Evolutionary conservation across 2,329 filamentous ascomycete genomes (phyloP), one percentile per base, ranked within the genome.

Genomic region (Tolypocladium tundrense): DNA sequence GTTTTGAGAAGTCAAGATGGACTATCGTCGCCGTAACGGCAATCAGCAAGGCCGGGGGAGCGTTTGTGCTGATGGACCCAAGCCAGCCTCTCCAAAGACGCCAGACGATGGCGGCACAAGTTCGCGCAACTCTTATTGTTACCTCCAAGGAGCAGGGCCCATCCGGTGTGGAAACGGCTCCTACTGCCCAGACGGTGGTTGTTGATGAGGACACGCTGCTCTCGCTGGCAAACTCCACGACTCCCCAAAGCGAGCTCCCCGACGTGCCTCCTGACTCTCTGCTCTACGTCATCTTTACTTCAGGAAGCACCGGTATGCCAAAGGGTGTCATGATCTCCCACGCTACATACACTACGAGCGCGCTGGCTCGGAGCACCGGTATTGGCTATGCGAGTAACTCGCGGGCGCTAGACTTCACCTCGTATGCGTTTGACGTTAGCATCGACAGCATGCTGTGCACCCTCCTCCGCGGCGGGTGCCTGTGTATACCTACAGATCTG

Each of bases 341-440:
- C 7, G 31, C 31, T 33, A 33, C 31, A 33, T 33, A 33, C 31
- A 33, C 31, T 1, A 33, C 31, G 5, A 33, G 31, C 31, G 65
- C 64, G 7, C 55, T 64, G 13, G 64, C 59, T 4, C 56, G 62
- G 27, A 63, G 62, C 41, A 61, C 70, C 10, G 31, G 31, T 33
- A 72, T 78, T 24, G 71, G 74, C 16, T 77, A 78, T 61, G 68
- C 68, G 0, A 63, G 67, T 5, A 67, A 70, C n/a, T 75, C 74
- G 1, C 71, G 75, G 9, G 73, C 76, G 6, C 71, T 78, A 31
- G 74, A 79, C 59, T 79, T 78, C 55, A 73, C 75, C 3, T 77
- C 77, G 1, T 80, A 81, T 60, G 79, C 79, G 2, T 82, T 82
- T 55, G 80, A 83, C 54, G 79, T 79, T 48, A 78, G 77, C 51